Conservation (phyloP, 2,329 filamentous ascomycete species). For the Graphiopsis chlorocephala region DNA sequence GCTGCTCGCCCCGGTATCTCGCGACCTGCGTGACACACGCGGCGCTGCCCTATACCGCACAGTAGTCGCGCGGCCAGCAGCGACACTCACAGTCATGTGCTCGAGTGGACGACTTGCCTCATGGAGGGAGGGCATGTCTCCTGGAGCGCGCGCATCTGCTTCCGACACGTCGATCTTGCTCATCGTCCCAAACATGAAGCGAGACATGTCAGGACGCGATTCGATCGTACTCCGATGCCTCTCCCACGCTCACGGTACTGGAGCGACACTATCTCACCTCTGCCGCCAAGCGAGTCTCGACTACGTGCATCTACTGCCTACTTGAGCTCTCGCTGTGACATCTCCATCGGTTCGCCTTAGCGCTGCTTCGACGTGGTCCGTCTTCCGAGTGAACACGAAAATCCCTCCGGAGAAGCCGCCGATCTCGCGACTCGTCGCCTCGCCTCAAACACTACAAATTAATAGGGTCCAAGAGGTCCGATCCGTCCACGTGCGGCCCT, state of each 20-base stretch:
- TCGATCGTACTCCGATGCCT: background rate
- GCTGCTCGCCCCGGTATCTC: background rate
- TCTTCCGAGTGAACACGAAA: slow-evolving; percentile 5
- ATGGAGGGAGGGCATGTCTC: background rate
- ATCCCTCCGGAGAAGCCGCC: background rate
- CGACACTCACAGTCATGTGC: background rate
- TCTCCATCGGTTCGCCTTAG: slow-evolving; percentile 4
- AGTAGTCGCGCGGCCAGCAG: background rate
- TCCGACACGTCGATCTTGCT: slow-evolving; percentile 4
- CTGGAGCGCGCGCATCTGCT: background rate
- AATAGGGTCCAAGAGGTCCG: slow-evolving; percentile 2
- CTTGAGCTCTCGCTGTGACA: background rate
- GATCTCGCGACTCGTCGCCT: background rate
- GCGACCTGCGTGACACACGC: slow-evolving; percentile 1
- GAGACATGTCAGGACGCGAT: background rate
- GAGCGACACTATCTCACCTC: background rate
- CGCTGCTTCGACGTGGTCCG: slow-evolving; percentile 3
- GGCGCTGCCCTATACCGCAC: background rate
- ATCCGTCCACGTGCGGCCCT: background rate
- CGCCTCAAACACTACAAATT: background rate
- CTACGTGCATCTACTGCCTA: background rate
- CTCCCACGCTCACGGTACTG: background rate
- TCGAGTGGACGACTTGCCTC: background rate
- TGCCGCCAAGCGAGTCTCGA: slow-evolving; percentile 8
- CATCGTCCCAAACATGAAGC: background rate